These are phyloP conservation scores for Coniophora puteana DNA, from an alignment of 1,284 basidiomycete species.

Conservation along the genomic window DNA sequence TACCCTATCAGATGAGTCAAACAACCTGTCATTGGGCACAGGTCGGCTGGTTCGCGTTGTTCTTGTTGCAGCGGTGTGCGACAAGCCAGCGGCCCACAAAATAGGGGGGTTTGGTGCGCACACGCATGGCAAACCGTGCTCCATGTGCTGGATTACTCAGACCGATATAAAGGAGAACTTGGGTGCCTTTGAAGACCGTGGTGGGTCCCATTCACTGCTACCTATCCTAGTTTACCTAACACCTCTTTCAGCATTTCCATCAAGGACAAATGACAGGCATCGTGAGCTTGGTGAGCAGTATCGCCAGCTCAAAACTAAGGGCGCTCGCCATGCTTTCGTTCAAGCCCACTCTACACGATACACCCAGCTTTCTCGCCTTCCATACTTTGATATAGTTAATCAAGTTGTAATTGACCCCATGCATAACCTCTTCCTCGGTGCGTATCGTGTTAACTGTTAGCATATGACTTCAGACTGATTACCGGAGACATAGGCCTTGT, in stretches of 20 bases:
- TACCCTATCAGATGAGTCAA: too few relatives aligned
- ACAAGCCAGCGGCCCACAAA: slow-evolving; percentile 35
- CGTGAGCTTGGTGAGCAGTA: slow-evolving; percentile 4
- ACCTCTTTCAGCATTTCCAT: slow-evolving; percentile 1
- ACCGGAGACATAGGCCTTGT: slow-evolving; percentile 20
- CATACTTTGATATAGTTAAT: slow-evolving; percentile 7
- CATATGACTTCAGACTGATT: too few relatives aligned
- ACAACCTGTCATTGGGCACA: background rate
- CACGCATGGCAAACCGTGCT: slow-evolving; percentile 29
- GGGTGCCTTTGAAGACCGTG: background rate
- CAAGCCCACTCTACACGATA: slow-evolving; percentile 6
- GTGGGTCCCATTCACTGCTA: slow-evolving; percentile 11
- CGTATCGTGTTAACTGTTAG: too few relatives aligned
- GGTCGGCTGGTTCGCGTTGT: slow-evolving; percentile 25
- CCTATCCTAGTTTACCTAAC: too few relatives aligned
- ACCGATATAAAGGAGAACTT: slow-evolving; percentile 1
- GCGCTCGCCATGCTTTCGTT: slow-evolving; percentile 6
- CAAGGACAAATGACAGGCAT: slow-evolving; percentile 3
- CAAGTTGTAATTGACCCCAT: slow-evolving; percentile 8
- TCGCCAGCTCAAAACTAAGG: background rate
- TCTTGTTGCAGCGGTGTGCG: slow-evolving; percentile 28
- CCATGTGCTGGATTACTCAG: slow-evolving; percentile 5
- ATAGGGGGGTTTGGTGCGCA: slow-evolving; percentile 31
- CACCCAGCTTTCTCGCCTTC: slow-evolving; percentile 5
- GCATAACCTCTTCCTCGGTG: slow-evolving; percentile 10